phyloP scores from a whole-genome alignment of 2,329 filamentous ascomycete genomes.

The Ophiostoma fasciatum region DNA sequence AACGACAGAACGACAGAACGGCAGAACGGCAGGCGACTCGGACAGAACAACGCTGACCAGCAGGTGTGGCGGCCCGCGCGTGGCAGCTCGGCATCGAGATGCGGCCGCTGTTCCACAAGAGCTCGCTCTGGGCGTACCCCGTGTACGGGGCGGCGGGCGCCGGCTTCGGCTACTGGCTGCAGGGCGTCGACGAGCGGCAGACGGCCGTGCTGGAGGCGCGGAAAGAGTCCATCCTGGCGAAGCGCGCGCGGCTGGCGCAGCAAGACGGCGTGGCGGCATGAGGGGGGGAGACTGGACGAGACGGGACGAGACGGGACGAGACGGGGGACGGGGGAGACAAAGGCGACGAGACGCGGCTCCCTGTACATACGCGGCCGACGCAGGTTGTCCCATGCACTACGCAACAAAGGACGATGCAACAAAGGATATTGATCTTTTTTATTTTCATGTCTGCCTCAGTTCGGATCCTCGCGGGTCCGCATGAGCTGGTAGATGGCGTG shows the following conservation, averaged over 20 bases:
- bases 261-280: slow-evolving; percentile 26
- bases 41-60: too few species aligned
- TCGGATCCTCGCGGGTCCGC: slow-evolving; percentile 41
- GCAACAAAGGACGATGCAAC: too few species aligned
- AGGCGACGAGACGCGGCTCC: not conserved
- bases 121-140: slow-evolving; percentile 83
- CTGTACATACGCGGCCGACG: too few species aligned
- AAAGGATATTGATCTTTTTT: not conserved
- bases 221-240: slow-evolving; percentile 71
- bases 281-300: too few species aligned
- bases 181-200: slow-evolving; percentile 77
- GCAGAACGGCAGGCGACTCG: too few species aligned
- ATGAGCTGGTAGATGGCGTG: slow-evolving; percentile 61
- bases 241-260: slow-evolving; percentile 65
- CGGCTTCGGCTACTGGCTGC: slow-evolving; percentile 93
- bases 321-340: not conserved
- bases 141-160: slow-evolving; percentile 73
- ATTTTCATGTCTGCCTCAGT: slow-evolving; percentile 17
- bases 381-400: too few species aligned
- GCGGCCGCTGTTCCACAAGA: slow-evolving; percentile 79
- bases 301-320: too few species aligned
- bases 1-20: too few species aligned
- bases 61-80: slow-evolving; percentile 80
- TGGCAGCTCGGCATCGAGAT: slow-evolving; percentile 99
- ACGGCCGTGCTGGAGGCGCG: slow-evolving; percentile 61